phyloP scores from a whole-genome alignment of 768 basidiomycete species.

The Suillus occidentalis region DNA sequence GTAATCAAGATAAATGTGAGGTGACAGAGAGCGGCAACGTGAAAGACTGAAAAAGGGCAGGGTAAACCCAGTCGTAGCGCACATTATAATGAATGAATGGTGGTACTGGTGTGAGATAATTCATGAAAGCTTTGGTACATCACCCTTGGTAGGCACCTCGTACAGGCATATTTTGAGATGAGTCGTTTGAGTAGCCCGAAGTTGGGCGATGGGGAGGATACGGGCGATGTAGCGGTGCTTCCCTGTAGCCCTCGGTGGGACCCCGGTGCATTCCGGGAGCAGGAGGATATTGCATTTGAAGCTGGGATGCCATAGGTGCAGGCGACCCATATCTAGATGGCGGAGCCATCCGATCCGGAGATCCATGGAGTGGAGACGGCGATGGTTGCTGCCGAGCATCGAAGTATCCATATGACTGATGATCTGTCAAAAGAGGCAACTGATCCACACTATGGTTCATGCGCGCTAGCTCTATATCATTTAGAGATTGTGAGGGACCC shows the following conservation, averaged over 20 bases:
- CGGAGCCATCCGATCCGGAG: slow-evolving; percentile 19
- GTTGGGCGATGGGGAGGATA: slow-evolving; percentile 28
- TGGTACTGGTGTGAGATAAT: slow-evolving; percentile 7
- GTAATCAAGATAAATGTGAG: slow-evolving; percentile 14
- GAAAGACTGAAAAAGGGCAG: slow-evolving; percentile 1
- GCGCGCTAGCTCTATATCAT: slow-evolving; percentile 54
- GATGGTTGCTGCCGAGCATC: slow-evolving; percentile 14
- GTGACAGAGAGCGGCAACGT: slow-evolving; percentile 14
- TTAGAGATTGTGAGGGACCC: slow-evolving; percentile 38
- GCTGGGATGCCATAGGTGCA: slow-evolving; percentile 37
- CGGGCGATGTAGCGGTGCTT: slow-evolving; percentile 67
- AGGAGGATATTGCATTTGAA: slow-evolving; percentile 42
- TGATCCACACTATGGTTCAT: slow-evolving; percentile 53
- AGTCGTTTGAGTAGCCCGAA: slow-evolving; percentile 16
- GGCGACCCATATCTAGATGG: slow-evolving; percentile 33
- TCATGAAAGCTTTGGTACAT: not conserved
- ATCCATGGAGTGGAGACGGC: slow-evolving; percentile 26
- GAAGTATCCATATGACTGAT: slow-evolving; percentile 16
- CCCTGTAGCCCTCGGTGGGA: slow-evolving; percentile 43
- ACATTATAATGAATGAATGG: not conserved
- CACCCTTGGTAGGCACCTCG: slow-evolving; percentile 29
- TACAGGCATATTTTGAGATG: slow-evolving; percentile 28
- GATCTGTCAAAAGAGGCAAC: slow-evolving; percentile 55
- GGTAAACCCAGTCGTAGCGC: slow-evolving; percentile 18
- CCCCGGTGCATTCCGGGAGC: slow-evolving; percentile 24